A percentile compares a stretch with the other conserved stretches of the same genome.
phyloP scores from a whole-genome alignment of 2,329 filamentous ascomycete genomes.

The Colletotrichum sublineola region DNA sequence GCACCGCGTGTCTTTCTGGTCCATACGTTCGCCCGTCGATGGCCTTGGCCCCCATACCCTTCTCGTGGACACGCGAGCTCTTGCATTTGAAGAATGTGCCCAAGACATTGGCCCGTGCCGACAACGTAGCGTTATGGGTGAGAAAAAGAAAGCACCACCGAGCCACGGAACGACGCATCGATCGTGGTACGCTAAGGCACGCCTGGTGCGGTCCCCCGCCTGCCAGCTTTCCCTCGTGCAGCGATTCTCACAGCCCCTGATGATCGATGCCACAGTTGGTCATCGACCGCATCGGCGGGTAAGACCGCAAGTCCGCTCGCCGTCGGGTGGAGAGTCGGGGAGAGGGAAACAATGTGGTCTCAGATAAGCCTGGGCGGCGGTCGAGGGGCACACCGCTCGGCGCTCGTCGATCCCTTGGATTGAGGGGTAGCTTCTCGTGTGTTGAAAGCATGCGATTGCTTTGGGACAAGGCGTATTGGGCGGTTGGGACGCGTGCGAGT shows the following conservation, averaged over 20 bases:
- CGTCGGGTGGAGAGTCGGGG: slow-evolving; percentile 7
- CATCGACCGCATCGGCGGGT: slow-evolving; percentile 39
- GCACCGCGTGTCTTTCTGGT: slow-evolving; percentile 17
- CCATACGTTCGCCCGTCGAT: slow-evolving; percentile 9
- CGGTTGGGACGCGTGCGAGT: background rate
- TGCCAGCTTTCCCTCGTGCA: slow-evolving; percentile 35
- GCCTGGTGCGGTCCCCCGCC: slow-evolving; percentile 31
- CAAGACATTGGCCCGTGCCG: slow-evolving; percentile 19
- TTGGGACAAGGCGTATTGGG: slow-evolving; percentile 1
- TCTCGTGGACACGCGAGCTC: slow-evolving; percentile 24
- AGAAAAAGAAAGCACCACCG: background rate
- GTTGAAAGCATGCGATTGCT: background rate
- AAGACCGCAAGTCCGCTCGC: slow-evolving; percentile 16
- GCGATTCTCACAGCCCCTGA: slow-evolving; percentile 35
- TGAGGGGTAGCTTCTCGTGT: slow-evolving; percentile 29
- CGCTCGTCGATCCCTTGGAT: slow-evolving; percentile 10
- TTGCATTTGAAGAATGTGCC: slow-evolving; percentile 14
- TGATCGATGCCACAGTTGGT: slow-evolving; percentile 41
- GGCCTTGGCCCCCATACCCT: background rate
- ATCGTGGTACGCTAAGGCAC: slow-evolving; percentile 36
- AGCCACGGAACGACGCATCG: slow-evolving; percentile 30
- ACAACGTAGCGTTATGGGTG: background rate
- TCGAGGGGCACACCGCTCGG: slow-evolving; percentile 25
- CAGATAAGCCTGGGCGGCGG: slow-evolving; percentile 17
- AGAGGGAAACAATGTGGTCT: background rate